Base-by-base conservation (phyloP, 805 yeast genomes). In the Wickerhamiella cacticola region DNA sequence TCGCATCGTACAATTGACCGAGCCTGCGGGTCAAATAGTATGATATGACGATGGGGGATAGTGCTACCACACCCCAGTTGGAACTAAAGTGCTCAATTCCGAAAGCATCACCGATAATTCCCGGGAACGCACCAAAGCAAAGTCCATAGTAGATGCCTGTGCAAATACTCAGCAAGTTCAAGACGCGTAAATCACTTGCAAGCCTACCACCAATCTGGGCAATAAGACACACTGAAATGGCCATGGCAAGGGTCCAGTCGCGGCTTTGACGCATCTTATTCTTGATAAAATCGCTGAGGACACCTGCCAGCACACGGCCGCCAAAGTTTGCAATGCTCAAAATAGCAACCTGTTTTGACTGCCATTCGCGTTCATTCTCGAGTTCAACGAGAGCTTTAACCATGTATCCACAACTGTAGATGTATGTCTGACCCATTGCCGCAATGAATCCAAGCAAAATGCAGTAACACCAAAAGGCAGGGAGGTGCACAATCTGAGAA, bases 81-180 rank as follows among this genome's bases (percentile, higher is more conserved):
- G 73, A 76, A 6, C 83, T 74, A 56, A 82, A 80, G 46, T 73
- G 69, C 15, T 67, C 67, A 67, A 83, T 73, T 2, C 92, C 92
- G 64, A 81, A 82, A 8, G 72, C 63, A 53, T 83, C 89, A 15
- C 85, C 74, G n/a, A 80, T 72, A 18, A 83, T 74, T n/a, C 82
- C 76, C 4, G 94, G 92, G 63, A 75, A 73, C 7, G 80, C 69
- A 44, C 88, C 82, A 64, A 80, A 80, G 19, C 79, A 70, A 52
- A 77, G 73, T 0, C 94, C 94, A 63, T 83, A 83, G 34, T 79
- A 80, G 31, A 79, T 66, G 0, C 94, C 94, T 25, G 75, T 71
- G 16, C 75, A 57, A n/a, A 72, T 59, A 1, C 88, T 78, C 21
- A 73, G 65, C 25, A 69, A 36, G 63, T 79, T 70, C 54, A 83